Evolutionary conservation across 371 early-diverging fungal species (phyloP), one percentile per base, ranked within the genome.

Genomic region (Mucor piriformis): DNA sequence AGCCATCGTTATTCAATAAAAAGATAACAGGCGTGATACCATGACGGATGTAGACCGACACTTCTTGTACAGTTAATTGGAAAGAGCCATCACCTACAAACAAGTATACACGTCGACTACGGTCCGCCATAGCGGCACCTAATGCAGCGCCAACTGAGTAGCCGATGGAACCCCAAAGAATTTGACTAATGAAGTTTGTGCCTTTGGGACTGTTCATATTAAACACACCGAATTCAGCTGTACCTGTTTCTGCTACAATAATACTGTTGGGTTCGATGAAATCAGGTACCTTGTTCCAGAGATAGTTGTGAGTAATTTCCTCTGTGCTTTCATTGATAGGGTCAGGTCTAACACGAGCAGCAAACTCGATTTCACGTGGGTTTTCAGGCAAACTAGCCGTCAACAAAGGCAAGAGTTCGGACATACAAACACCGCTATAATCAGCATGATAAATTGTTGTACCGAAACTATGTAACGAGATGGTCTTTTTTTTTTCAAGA

Each of bases 21-120:
- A 82, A 55, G 20, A 84, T 79, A 23, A 76, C 70, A 15, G 78
- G 79, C 2, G 65, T 70, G 10, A 79, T 44, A n/a, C 77, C 79
- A 48, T 74, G 69, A 23, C 80, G 79, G n/a, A 79, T 65, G 60
- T 78, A 73, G 13, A 72, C 75, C 13, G 80, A 75, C 13, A 83
- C 38, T 50, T 77, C 81, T 46, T 76, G 74, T 8, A 64, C 74
- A 3, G 81, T 78, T 46, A 83, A 21, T 50, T 83, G 83, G 67
- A 76, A 81, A 6, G 76, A 74, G 2, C 83, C 84, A 57, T 84
- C 83, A 33, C 83, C 84, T 5, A 81, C 76, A 50, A 82, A 73
- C 49, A 84, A 59, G 42, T 54, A 70, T 10, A 71, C 70, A 42
- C 66, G 57, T 20, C 74, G 62, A 5, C 32, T 32, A 15, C 70